These are phyloP conservation scores for Magnusiomyces fungicola DNA, from an alignment of 1,139 yeast species.

Conservation along the genomic window DNA sequence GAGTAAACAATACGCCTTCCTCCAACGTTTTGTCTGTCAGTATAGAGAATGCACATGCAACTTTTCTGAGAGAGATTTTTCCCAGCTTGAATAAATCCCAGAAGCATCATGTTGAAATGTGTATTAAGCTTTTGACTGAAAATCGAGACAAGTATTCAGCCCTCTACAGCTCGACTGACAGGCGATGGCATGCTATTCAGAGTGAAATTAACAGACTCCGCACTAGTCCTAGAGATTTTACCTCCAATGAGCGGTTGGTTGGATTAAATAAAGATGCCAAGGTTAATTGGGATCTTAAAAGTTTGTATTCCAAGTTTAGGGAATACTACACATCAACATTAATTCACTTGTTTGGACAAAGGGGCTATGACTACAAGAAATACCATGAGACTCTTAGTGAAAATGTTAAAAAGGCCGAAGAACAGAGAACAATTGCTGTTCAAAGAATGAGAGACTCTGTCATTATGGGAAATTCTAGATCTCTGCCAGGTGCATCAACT, in stretches of 20 bases:
- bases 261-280: neutral
- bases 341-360: neutral
- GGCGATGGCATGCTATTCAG: neutral
- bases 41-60: neutral
- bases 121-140: neutral
- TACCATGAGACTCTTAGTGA: neutral
- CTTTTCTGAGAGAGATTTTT: neutral
- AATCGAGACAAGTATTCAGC: neutral
- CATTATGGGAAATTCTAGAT: too few species aligned
- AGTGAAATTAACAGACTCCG: neutral
- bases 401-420: neutral
- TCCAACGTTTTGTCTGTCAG: neutral
- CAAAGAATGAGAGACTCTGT: too few species aligned
- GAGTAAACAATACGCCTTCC: neutral
- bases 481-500: too few species aligned
- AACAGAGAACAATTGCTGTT: too few species aligned
- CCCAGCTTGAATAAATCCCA: neutral
- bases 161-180: neutral
- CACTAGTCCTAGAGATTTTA: neutral
- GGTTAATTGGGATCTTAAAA: neutral
- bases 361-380: neutral
- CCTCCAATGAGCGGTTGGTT: neutral
- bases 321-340: neutral
- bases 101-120: neutral
- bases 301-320: neutral